These are phyloP conservation scores for Vinca major DNA, from an alignment of 305 asterid species.

Conservation along the genomic window DNA sequence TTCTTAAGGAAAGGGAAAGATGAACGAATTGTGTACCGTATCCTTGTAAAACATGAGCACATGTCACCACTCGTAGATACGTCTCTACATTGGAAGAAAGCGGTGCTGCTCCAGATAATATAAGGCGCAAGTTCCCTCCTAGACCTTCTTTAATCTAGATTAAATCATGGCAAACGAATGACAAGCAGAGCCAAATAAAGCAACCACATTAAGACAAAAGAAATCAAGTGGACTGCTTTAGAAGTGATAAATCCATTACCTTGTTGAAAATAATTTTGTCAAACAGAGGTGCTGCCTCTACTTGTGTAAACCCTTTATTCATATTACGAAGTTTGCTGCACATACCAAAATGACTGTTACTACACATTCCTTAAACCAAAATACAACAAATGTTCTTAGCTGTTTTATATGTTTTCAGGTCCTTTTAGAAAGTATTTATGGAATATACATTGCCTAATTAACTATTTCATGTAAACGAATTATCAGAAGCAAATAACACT, in stretches of 20 bases:
- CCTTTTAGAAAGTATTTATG: not conserved
- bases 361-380: not conserved
- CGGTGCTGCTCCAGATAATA: slow-evolving; percentile 90
- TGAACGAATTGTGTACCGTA: slow-evolving; percentile 37
- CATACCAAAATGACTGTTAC: slow-evolving; percentile 2
- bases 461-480: not conserved
- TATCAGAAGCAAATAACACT: slow-evolving; percentile 16
- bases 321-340: slow-evolving; percentile 65
- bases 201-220: not conserved
- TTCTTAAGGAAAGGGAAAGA: not conserved
- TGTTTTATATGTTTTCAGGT: not conserved
- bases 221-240: slow-evolving; percentile 1
- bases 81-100: slow-evolving; percentile 72
- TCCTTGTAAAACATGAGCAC: slow-evolving; percentile 88
- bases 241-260: slow-evolving; percentile 25
- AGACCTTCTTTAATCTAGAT: slow-evolving; percentile 63
- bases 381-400: not conserved
- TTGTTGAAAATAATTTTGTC: slow-evolving; percentile 68
- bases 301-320: slow-evolving; percentile 60
- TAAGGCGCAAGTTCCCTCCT: slow-evolving; percentile 74
- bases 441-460: not conserved
- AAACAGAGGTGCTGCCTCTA: slow-evolving; percentile 62
- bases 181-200: not conserved
- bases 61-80: slow-evolving; percentile 60
- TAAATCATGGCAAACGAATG: slow-evolving; percentile 1